Evolutionary conservation across 805 yeast genomes (phyloP).

Genomic region (Ogataea glucozyma): DNA sequence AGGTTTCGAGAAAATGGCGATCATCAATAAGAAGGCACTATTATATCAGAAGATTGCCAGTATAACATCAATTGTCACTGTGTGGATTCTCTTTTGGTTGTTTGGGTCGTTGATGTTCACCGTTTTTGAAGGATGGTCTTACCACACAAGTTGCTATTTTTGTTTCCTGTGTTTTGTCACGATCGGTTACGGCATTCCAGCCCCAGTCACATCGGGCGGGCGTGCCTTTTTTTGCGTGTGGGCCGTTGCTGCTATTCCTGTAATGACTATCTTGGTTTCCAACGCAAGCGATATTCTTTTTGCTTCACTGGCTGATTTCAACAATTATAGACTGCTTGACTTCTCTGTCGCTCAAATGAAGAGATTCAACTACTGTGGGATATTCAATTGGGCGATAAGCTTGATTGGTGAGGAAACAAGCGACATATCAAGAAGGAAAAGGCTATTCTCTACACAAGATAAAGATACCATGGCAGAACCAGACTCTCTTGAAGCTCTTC

Average conservation of each 20-base stretch:
- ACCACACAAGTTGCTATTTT: slow-evolving; percentile 72
- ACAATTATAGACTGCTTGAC: slow-evolving; percentile 18
- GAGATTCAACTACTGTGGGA: slow-evolving; percentile 7
- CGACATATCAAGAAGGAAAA: background rate
- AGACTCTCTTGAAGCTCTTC: slow-evolving; percentile 23
- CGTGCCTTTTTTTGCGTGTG: slow-evolving; percentile 73
- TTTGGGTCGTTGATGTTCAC: slow-evolving; percentile 70
- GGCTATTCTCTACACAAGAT: background rate
- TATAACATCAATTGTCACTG: slow-evolving; percentile 39
- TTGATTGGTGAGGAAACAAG: slow-evolving; percentile 12
- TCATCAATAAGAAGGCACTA: slow-evolving; percentile 45
- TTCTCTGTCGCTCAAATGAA: slow-evolving; percentile 6
- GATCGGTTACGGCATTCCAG: slow-evolving; percentile 81
- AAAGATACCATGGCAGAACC: slow-evolving; percentile 4
- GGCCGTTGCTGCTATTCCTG: slow-evolving; percentile 82
- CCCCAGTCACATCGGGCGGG: slow-evolving; percentile 66
- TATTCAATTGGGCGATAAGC: slow-evolving; percentile 10
- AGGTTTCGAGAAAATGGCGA: slow-evolving; percentile 57
- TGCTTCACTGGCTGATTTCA: slow-evolving; percentile 27
- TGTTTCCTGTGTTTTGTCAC: slow-evolving; percentile 74
- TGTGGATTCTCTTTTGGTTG: slow-evolving; percentile 64
- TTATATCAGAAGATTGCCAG: slow-evolving; percentile 41
- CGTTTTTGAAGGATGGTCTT: slow-evolving; percentile 67
- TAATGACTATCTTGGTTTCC: slow-evolving; percentile 80
- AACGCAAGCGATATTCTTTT: slow-evolving; percentile 65